Percentiles rank a stretch among this genome's conserved stretches.
Evolutionary conservation across 2,329 filamentous ascomycete genomes (phyloP).

Genomic region (Neofusicoccum kwambonambiense): DNA sequence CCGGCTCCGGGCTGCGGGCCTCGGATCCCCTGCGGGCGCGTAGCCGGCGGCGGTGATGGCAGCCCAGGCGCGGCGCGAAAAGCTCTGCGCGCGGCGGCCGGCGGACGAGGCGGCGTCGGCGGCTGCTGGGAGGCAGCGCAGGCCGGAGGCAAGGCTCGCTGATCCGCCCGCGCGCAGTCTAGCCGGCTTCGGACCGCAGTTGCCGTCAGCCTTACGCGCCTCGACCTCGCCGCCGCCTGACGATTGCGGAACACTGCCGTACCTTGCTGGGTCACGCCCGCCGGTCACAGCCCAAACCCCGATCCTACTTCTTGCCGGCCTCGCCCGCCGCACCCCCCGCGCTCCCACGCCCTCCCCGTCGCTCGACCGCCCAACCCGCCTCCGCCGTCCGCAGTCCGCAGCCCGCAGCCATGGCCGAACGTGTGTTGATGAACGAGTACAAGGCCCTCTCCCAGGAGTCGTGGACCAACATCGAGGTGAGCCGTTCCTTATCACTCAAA

Average conservation of each 20-base stretch:
- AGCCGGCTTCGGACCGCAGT: slow-evolving; percentile 19
- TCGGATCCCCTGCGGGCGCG: background rate
- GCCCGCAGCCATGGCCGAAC: slow-evolving; percentile 16
- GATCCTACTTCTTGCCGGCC: background rate
- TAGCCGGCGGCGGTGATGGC: background rate
- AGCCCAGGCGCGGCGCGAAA: background rate
- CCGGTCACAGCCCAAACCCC: background rate
- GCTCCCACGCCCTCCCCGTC: background rate
- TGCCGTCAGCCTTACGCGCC: slow-evolving; percentile 20
- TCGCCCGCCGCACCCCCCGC: background rate
- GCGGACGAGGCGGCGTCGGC: background rate
- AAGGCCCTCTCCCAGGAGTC: slow-evolving; percentile 80
- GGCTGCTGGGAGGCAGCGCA: too few species aligned
- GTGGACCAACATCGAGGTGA: slow-evolving; percentile 87
- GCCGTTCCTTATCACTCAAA: slow-evolving; percentile 26
- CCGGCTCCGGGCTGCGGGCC: background rate
- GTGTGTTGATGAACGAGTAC: slow-evolving; percentile 81
- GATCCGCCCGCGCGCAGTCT: slow-evolving; percentile 13
- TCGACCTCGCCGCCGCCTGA: slow-evolving; percentile 19
- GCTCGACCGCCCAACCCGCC: background rate
- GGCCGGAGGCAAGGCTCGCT: background rate
- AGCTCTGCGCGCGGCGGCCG: background rate
- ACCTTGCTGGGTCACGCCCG: slow-evolving; percentile 18
- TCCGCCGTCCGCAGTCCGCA: background rate
- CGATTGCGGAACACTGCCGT: slow-evolving; percentile 17